phyloP scores from a whole-genome alignment of 495 filamentous ascomycete species.

The Aspergillus incahuasiensis region DNA sequence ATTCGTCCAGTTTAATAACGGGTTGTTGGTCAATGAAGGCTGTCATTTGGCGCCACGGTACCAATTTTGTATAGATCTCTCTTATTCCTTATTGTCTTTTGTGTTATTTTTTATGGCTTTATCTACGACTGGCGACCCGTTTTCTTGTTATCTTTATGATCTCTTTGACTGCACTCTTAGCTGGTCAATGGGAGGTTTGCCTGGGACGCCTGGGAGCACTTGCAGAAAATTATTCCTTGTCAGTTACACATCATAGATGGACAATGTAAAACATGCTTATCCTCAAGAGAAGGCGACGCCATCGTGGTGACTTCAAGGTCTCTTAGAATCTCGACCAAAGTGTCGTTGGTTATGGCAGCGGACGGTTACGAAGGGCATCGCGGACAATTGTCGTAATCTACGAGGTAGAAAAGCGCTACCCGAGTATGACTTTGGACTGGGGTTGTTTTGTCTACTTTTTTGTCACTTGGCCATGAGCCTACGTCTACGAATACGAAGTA shows the following conservation, averaged over 20 bases:
- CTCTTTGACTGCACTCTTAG: slow-evolving; percentile 28
- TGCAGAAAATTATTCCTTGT: slow-evolving; percentile 31
- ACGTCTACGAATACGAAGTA: too few relatives aligned
- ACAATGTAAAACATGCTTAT: slow-evolving; percentile 42
- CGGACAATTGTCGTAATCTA: not conserved
- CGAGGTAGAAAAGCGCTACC: too few relatives aligned
- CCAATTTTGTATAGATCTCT: slow-evolving; percentile 47
- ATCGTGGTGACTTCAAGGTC: not conserved
- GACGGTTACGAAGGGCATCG: not conserved
- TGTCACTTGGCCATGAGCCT: too few relatives aligned
- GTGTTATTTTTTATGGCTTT: slow-evolving; percentile 28
- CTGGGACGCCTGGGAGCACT: slow-evolving; percentile 28
- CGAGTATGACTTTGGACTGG: too few relatives aligned
- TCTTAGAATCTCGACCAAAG: not conserved
- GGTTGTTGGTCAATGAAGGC: slow-evolving; percentile 33
- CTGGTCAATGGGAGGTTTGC: slow-evolving; percentile 20
- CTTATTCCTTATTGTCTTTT: slow-evolving; percentile 19
- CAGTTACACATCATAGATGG: slow-evolving; percentile 43
- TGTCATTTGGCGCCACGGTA: slow-evolving; percentile 43
- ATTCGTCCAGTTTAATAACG: slow-evolving; percentile 25
- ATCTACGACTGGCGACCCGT: slow-evolving; percentile 29
- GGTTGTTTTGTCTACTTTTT: too few relatives aligned
- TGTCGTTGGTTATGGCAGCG: too few relatives aligned
- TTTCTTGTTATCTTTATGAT: slow-evolving; percentile 26
- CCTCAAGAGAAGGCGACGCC: not conserved